Evolutionary conservation across 805 yeast species (phyloP), one percentile per base, ranked within the genome.

Genomic region (Blastobotrys parvus): DNA sequence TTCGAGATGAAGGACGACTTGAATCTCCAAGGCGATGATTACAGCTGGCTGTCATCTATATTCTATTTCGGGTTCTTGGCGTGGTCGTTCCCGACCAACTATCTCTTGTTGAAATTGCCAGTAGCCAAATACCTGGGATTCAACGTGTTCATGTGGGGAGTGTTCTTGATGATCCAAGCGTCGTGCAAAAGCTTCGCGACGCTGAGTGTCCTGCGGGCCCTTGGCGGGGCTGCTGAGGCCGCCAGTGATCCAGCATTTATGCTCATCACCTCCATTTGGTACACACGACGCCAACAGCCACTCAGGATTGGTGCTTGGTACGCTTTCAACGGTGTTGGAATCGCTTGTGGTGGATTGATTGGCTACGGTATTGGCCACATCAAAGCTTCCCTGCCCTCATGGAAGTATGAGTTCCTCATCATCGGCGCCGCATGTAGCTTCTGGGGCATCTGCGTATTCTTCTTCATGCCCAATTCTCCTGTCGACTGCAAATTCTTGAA

Each of bases 251-350:
- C 79, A 1, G 78, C 80, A 0, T 68, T 76, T 39, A 68, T 77
- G 43, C 63, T 77, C 21, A 68, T 79, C 35, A 74, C 79, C 31
- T 73, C 81, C 21, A 77, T 77, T 81, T 80, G 77, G 62, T 80
- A 77, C 61, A 71, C 72, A 6, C 49, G 58, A 13, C 44, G 45
- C 5, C 61, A 60, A 42, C 76, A 77, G 40, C 80, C 82, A 11
- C 45, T 75, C 3, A 75, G 78, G 52, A 76, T 70, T 49, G 61
- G 71, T 10, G 19, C 55, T 16, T 59, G 61, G 61, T 56, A 50
- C 65, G 43, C 52, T 15, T 51, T 48, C 35, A 53, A 54, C 45
- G 70, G 65, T 11, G 35, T 64, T 18, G 66, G 62, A 63, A 42
- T 42, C 33, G 59, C 62, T 2, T 52, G 51, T 16, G 55, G 54